Percentiles rank a stretch among this genome's conserved stretches.
Evolutionary conservation across 768 basidiomycete genomes (phyloP).

Genomic region (Porphyrellus cyaneotinctus): DNA sequence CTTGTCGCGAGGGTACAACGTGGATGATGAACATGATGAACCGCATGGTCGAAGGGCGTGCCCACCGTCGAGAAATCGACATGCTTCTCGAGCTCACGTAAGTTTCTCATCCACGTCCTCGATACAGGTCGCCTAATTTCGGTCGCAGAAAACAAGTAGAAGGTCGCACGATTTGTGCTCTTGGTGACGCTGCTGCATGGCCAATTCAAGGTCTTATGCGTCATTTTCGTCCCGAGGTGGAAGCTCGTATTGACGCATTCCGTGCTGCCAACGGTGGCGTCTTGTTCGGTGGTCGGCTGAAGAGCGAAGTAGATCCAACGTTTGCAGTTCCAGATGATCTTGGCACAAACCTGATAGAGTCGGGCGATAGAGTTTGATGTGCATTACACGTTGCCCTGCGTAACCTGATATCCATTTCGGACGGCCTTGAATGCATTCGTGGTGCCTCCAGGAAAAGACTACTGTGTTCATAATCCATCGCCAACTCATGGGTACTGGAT

Average conservation of each 20-base stretch:
- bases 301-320: conserved; percentile 61
- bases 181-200: conserved; percentile 98
- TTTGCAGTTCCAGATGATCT: conserved; percentile 74
- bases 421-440: too few species aligned
- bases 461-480: too few species aligned
- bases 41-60: conserved; percentile 88
- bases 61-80: conserved; percentile 91
- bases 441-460: too few species aligned
- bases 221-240: conserved; percentile 95
- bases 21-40: conserved; percentile 99
- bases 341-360: conserved; percentile 47
- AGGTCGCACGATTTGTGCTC: conserved; percentile 93
- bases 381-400: not conserved
- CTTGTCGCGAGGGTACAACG: conserved; percentile 91
- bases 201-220: conserved; percentile 97
- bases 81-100: conserved; percentile 96
- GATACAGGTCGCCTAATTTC: not conserved
- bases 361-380: conserved; percentile 32
- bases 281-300: conserved; percentile 80
- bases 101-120: conserved; percentile 17
- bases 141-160: conserved; percentile 84
- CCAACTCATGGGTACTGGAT: too few species aligned
- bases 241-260: conserved; percentile 79
- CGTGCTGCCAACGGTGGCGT: conserved; percentile 74
- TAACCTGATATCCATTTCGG: conserved; percentile 3